Evolutionary conservation across 1,139 yeast genomes (phyloP).

Genomic region (Taiozyma sp.): DNA sequence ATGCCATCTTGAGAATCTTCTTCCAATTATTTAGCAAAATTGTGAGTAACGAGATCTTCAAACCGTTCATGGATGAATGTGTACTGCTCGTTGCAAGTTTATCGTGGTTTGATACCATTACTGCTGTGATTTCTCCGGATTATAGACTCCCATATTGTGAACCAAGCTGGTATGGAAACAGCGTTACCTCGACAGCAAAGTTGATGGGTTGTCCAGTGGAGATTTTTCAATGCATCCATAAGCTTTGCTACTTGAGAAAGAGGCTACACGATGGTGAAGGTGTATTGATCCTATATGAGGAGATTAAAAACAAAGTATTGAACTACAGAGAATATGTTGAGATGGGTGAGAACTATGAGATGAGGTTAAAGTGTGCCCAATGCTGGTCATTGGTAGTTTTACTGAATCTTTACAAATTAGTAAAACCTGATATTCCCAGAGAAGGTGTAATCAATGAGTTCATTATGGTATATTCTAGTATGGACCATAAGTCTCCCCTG

Average conservation of each 20-base stretch:
- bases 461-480: constrained; percentile 36
- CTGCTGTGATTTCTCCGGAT: constrained; percentile 50
- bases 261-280: constrained; percentile 12
- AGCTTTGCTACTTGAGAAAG: constrained; percentile 37
- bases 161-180: constrained; percentile 45
- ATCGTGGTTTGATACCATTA: constrained; percentile 52
- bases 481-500: constrained; percentile 39
- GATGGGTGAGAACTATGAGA: constrained; percentile 28
- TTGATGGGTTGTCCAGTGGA: constrained; percentile 58
- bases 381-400: constrained; percentile 47
- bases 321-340: constrained; percentile 43
- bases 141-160: constrained; percentile 46
- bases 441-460: constrained; percentile 37
- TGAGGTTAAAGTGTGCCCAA: constrained; percentile 42
- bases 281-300: not conserved
- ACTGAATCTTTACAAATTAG: constrained; percentile 33
- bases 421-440: constrained; percentile 26
- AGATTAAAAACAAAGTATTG: constrained; percentile 29
- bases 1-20: constrained; percentile 42
- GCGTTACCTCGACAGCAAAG: constrained; percentile 39
- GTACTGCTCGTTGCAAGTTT: constrained; percentile 41
- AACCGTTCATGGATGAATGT: constrained; percentile 37
- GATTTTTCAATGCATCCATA: constrained; percentile 38
- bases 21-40: constrained; percentile 44
- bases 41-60: constrained; percentile 35